Evolutionary conservation across 2,329 filamentous ascomycete species (phyloP), one percentile per base, ranked within the genome.

Genomic region (Nemania sp.): DNA sequence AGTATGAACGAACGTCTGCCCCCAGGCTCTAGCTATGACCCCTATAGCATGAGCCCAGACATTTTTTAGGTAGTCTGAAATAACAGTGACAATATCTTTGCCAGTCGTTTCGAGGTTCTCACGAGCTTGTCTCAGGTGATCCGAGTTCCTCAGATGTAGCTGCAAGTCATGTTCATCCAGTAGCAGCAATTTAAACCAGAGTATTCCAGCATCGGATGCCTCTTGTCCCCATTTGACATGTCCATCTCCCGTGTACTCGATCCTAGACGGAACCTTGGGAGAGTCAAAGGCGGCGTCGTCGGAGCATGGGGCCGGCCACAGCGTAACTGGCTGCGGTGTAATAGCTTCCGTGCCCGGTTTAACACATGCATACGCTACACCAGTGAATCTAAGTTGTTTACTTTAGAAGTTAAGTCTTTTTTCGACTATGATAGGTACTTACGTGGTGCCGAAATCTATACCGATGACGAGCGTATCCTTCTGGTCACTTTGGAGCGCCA

Each of bases 1-100:
- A 9, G 59, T 53, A 0, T 69, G 60, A 0, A 76, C 29, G 0
- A 74, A 59, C 0, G 60, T 48, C 0, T 59, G n/a, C 0, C 74
- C 74, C 3, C 68, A 47, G 0, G 69, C 64, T 20, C 60, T 49
- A 10, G 51, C 58, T 11, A 80, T 75, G 9, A 59, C 61, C 0
- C 68, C 52, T 0, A 71, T 50, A 2, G 59, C 60, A 32, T 77
- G 72, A 0, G 64, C 25, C 77, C 77, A 80, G 0, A 81, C 29
- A 2, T 64, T 54, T 0, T 63, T 51, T 1, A 80, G 66, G 39
- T 73, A 80, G 13, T 67, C 57, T 0, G 64, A 68, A 0, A 79
- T 71, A 0, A 76, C 66, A 0, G 76, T 69, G 0, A 73, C 51
- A 0, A 71, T 48, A 0, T 71, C 59, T 9, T 65, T 76, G 6